Percentiles rank a stretch among this genome's conserved stretches.
Evolutionary conservation across 1,284 basidiomycete genomes (phyloP).

Genomic region (Xerocomus tenax): DNA sequence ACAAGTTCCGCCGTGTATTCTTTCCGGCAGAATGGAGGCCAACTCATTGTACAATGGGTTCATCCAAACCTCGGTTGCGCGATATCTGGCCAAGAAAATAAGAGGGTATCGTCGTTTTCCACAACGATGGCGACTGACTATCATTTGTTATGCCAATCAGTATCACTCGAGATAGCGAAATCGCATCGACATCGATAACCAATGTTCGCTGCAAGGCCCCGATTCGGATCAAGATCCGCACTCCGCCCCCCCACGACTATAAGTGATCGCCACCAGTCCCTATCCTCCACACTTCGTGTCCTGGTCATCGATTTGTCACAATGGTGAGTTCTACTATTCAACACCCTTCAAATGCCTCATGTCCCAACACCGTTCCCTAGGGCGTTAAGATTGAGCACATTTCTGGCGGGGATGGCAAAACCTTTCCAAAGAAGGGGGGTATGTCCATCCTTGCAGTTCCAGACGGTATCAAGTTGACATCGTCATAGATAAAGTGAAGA

Average conservation of each 20-base stretch:
- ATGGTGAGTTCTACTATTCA: conserved; percentile 21
- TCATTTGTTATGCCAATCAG: conserved; percentile 9
- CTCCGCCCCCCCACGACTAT: conserved; percentile 47
- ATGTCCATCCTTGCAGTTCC: conserved; percentile 17
- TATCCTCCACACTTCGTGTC: conserved; percentile 31
- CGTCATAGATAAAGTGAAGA: conserved; percentile 43
- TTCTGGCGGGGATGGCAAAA: conserved; percentile 37
- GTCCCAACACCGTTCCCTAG: conserved; percentile 9
- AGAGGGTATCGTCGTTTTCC: conserved; percentile 5
- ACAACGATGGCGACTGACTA: conserved; percentile 3
- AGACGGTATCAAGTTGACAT: conserved; percentile 15
- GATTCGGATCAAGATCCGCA: conserved; percentile 67
- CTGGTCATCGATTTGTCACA: conserved; percentile 31
- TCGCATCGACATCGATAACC: conserved; percentile 31
- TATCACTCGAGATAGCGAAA: conserved; percentile 16
- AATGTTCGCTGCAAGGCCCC: conserved; percentile 12
- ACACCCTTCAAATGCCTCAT: background rate
- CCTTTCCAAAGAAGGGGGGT: conserved; percentile 45
- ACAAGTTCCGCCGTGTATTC: background rate
- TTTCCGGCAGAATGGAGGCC: background rate
- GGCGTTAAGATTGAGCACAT: conserved; percentile 36
- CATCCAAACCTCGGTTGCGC: background rate
- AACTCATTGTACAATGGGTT: background rate
- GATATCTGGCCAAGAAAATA: background rate
- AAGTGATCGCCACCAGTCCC: conserved; percentile 37